Conservation (phyloP, 2,329 filamentous ascomycete genomes). For the Scolecobasidium constrictum region DNA sequence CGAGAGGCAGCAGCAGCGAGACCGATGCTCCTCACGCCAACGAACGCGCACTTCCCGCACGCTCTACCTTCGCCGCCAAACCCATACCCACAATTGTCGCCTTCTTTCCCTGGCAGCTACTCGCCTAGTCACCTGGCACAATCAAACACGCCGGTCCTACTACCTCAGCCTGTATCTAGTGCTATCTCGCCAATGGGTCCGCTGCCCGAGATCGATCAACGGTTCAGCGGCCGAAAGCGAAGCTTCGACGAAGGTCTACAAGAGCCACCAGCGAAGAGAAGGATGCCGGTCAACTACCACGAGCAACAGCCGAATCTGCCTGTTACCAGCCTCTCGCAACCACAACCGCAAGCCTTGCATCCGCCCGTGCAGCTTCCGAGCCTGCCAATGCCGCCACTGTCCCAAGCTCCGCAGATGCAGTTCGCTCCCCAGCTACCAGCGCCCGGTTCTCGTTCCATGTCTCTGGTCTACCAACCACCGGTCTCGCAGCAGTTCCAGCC, state of each 20-base stretch:
- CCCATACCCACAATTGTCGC: conserved; percentile 40
- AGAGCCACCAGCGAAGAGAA: conserved; percentile 48
- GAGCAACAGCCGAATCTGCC: neutral
- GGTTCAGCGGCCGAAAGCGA: conserved; percentile 40
- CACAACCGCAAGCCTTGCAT: conserved; percentile 13
- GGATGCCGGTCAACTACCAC: conserved; percentile 4
- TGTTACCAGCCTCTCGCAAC: neutral
- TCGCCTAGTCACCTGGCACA: conserved; percentile 26
- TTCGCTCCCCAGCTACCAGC: conserved; percentile 23
- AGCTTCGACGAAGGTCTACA: conserved; percentile 43
- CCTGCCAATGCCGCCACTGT: conserved; percentile 45
- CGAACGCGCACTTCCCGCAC: conserved; percentile 28
- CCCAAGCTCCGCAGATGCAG: conserved; percentile 6
- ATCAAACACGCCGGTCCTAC: conserved; percentile 24
- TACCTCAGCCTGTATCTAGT: conserved; percentile 29
- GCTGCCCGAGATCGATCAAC: conserved; percentile 30
- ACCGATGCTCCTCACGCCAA: conserved; percentile 21
- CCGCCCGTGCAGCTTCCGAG: conserved; percentile 60
- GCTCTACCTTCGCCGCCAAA: conserved; percentile 41
- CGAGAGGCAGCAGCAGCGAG: conserved; percentile 25
- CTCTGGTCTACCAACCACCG: conserved; percentile 58
- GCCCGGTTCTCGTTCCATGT: conserved; percentile 56
- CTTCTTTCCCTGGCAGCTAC: conserved; percentile 25
- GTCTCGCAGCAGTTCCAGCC: conserved; percentile 25
- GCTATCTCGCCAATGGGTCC: conserved; percentile 32